Evolutionary conservation across 2,329 filamentous ascomycete genomes (phyloP), one percentile per base, ranked within the genome.

Genomic region (Colletotrichum cuscutae): DNA sequence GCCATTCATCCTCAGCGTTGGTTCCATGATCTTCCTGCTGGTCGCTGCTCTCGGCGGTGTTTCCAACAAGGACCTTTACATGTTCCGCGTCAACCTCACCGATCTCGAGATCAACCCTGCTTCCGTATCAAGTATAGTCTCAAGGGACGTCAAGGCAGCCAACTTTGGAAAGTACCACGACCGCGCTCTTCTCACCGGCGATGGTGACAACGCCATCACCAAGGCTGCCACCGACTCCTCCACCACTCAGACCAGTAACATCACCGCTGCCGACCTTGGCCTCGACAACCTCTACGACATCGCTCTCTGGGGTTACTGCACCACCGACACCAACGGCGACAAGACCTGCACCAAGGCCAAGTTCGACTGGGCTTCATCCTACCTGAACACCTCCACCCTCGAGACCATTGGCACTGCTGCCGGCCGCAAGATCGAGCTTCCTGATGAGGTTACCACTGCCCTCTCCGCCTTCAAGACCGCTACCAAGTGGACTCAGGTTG

Each of bases 261-360:
- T 92, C 78, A 91, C 88, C 4, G 89, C 89, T 8, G 76, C 80
- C 1, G 83, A 89, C 28, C 86, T 94, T 56, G 86, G 89, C 67
- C 88, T 98, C 72, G 89, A 88, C 78, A 91, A 96, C 80, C 87
- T 91, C 79, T 98, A 98, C 89, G 89, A 93, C 74, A 87, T 98
- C 80, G 90, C 89, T 79, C 88, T 98, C 49, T 97, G 94, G 93
- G 93, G 93, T 80, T 98, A 95, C 89, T 98, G 97, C 89, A 85
- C 86, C 70, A 90, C 89, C 65, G 83, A 87, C 63, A 82, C 86
- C 76, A 88, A 88, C 76, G 86, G 86, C 77, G 86, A 88, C 75
- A 86, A 87, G 75, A 85, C 88, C 77, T 98, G 96, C 89, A 92
- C 91, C 65, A 86, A 91, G 77, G 88, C 91, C 67, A 85, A 92